Base-by-base conservation (phyloP, 2,329 filamentous ascomycete genomes). In the Nemania diffusa region DNA sequence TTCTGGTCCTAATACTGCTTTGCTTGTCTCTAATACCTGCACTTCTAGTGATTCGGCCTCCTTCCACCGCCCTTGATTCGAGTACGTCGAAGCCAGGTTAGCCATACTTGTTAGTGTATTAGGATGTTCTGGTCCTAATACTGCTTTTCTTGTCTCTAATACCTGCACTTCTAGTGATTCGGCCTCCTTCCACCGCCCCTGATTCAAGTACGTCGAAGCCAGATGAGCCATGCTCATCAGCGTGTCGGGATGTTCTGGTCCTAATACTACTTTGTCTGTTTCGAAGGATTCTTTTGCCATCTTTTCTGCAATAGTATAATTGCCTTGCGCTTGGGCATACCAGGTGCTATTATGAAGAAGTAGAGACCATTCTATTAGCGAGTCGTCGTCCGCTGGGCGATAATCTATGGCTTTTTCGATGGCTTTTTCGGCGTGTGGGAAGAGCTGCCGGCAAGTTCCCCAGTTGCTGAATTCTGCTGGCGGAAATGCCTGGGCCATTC, bases 391-490 rank as follows among this genome's bases (percentile, higher is more conserved):
- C 1, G 17, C n/a, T 22, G 52, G 60, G 6, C n/a, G 20, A 46
- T 64, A 60, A 0, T 32, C n/a, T 37, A n/a, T n/a, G n/a, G n/a
- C n/a, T n/a, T n/a, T n/a, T n/a, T n/a, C n/a, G n/a, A 53, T 37
- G 2, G 55, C 53, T 56, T 22, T 48, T 32, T 62, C 55, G 15
- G 42, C 44, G 5, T 70, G 66, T 11, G 62, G 68, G 2, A 60
- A 64, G n/a, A 70, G 52, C 24, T 32, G 29, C 13, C 46, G 62
- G 17, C 29, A 66, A 37, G 17, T 27, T 11, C 13, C 34, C 68
- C 76, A 79, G 61, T 77, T 80, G 42, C 75, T 64, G 58, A 76
- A 75, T 0, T 75, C 7, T 52, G 73, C 70, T 1, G 0, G 0
- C 2, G 77, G 79, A 57, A 78, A 75, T n/a, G 53, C 71, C 26